Conservation (phyloP, 2,329 filamentous ascomycete genomes). For the Colletotrichum simmondsii region DNA sequence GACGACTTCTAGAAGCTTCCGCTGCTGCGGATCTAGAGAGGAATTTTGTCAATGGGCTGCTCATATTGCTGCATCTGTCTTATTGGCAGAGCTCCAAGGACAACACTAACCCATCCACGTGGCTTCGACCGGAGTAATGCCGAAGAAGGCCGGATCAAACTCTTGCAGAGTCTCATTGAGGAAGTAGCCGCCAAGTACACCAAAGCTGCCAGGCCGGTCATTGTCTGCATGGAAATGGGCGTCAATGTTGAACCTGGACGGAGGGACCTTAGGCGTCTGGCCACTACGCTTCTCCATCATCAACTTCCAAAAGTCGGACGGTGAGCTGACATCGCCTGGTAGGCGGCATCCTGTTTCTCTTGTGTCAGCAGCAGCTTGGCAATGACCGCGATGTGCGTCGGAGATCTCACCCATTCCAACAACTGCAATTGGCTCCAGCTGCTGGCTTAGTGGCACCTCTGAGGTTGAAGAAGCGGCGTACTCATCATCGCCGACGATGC, state of each 20-base stretch:
- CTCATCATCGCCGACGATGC: conserved; percentile 3
- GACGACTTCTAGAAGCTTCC: conserved; percentile 51
- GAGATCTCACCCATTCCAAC: conserved; percentile 42
- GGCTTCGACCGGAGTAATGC: conserved; percentile 50
- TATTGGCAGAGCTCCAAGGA: neutral
- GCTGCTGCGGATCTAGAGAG: conserved; percentile 50
- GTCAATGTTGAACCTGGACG: conserved; percentile 39
- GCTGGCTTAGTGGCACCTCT: neutral
- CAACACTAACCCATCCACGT: conserved; percentile 43
- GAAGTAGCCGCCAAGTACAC: conserved; percentile 40
- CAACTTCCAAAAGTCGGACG: conserved; percentile 49
- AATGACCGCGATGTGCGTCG: neutral
- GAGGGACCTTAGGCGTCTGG: conserved; percentile 30
- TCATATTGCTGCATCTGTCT: neutral
- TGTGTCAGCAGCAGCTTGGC: neutral
- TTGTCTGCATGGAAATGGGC: conserved; percentile 36
- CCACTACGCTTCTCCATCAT: conserved; percentile 21
- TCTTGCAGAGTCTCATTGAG: conserved; percentile 39
- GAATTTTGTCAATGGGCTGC: no score
- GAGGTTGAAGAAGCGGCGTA: neutral
- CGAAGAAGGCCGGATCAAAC: conserved; percentile 53
- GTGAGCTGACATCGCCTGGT: conserved; percentile 44
- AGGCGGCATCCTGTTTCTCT: conserved; percentile 46
- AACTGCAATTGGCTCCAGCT: conserved; percentile 50
- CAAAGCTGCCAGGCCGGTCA: conserved; percentile 37